Base-by-base conservation (phyloP, 495 filamentous ascomycete species). In the Penicillium argentinense region DNA sequence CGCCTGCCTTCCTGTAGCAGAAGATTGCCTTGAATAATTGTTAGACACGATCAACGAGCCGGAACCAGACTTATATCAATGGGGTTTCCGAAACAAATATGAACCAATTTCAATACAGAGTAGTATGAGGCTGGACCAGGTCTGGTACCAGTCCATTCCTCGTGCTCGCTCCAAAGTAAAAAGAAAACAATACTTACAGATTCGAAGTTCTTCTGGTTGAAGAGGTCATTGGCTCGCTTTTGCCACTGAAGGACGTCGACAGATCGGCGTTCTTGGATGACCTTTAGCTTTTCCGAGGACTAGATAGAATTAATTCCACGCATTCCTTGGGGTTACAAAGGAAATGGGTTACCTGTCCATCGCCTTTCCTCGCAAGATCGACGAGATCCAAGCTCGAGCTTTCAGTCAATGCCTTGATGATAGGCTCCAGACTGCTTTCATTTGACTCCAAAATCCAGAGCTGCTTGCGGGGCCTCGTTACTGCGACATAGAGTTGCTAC, bases 401-500 rank as follows among this genome's bases (percentile, higher is more conserved):
- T 22, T 19, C 23, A 32, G 42, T 36, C 3, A 55, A 42, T 13
- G 52, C 37, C 23, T 55, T 42, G 9, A 46, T 24, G 19, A 55
- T 19, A 12, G 52, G 46, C 6, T 47, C 46, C 7, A 51, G 16
- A 30, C 41, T 45, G 18, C 27, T 42, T 21, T 42, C 52, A 18
- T 32, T 9, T 9, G 47, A 47, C 32, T 67, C 63, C 23, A 67
- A 51, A 3, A 67, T 50, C 38, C 47, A 66, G 9, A 67, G 45
- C 3, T 56, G 56, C 17, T 48, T 50, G 12, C 64, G 43, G 0
- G 64, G 51, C 36, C 64, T 49, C 1, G 64, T 67, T 4, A 57
- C 44, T 7, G 63, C 59, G 18, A 67, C 64, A 33, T 67, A 67
- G 0, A 66, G 39, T 12, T 57, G 47, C 53, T 68, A 13, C 18